Percentiles rank a stretch among this genome's conserved stretches.
Conservation (phyloP, 768 basidiomycete genomes). For the Gyrodon lividus region DNA sequence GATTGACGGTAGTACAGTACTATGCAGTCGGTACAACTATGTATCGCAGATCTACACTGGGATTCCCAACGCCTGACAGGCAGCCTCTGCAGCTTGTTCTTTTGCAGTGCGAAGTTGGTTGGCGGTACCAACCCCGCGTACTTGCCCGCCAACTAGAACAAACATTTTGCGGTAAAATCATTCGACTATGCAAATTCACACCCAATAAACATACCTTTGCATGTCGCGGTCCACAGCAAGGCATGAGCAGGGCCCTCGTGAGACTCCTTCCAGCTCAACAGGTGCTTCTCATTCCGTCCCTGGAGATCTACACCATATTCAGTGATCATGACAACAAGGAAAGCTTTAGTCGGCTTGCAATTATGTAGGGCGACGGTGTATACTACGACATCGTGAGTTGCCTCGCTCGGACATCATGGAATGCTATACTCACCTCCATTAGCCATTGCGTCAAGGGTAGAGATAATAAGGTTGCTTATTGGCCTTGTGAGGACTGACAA, state of each 20-base stretch:
- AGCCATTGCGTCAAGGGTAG: slow-evolving; percentile 13
- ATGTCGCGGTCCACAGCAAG: slow-evolving; percentile 50
- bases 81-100: slow-evolving; percentile 46
- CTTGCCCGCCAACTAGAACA: slow-evolving; percentile 45
- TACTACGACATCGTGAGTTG: slow-evolving; percentile 25
- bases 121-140: slow-evolving; percentile 47
- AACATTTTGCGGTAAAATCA: slow-evolving; percentile 2
- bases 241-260: slow-evolving; percentile 42
- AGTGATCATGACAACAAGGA: neutral
- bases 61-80: slow-evolving; percentile 36
- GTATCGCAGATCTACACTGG: slow-evolving; percentile 7
- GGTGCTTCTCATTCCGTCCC: slow-evolving; percentile 21
- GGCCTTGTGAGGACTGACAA: neutral
- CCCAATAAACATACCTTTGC: slow-evolving; percentile 46
- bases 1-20: neutral
- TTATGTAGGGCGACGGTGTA: slow-evolving; percentile 44
- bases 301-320: slow-evolving; percentile 37
- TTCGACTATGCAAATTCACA: neutral
- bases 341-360: slow-evolving; percentile 32
- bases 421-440: slow-evolving; percentile 18
- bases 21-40: neutral
- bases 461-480: neutral
- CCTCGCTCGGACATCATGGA: neutral
- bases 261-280: slow-evolving; percentile 43
- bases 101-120: slow-evolving; percentile 45